A percentile compares a stretch with the other conserved stretches of the same genome.
Conservation (phyloP, 2,329 filamentous ascomycete species). For the Fusarium begoniae region DNA sequence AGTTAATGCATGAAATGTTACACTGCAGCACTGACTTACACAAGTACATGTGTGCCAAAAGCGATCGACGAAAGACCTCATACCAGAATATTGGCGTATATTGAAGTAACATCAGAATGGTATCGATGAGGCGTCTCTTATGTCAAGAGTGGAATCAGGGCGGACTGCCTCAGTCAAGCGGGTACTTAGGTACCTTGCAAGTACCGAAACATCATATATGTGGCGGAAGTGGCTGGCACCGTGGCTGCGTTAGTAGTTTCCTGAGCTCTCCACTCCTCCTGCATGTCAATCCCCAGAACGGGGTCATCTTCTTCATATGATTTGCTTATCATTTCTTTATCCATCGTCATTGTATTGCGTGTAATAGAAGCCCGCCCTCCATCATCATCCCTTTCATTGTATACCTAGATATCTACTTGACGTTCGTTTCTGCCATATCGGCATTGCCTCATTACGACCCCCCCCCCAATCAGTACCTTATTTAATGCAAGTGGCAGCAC, state of each 20-base stretch:
- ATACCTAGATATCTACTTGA: not conserved
- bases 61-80: not conserved
- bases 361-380: not conserved
- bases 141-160: not conserved
- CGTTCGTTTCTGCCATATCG: constrained; percentile 11
- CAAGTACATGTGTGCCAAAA: not conserved
- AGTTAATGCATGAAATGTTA: not conserved
- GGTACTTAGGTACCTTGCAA: not conserved
- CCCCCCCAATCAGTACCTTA: not conserved
- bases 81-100: not conserved
- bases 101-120: not conserved
- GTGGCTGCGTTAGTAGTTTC: constrained; percentile 3
- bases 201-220: not conserved
- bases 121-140: not conserved
- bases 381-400: constrained; percentile 4
- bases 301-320: constrained; percentile 19
- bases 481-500: not conserved
- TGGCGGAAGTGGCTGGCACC: constrained; percentile 14
- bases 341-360: constrained; percentile 16
- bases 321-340: constrained; percentile 29
- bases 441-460: not conserved
- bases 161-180: not conserved
- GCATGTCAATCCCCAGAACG: constrained; percentile 13
- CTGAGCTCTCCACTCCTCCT: constrained; percentile 26
- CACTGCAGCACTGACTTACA: not conserved